phyloP scores from a whole-genome alignment of 495 filamentous ascomycete species.

The Chaetomidium leptoderma region DNA sequence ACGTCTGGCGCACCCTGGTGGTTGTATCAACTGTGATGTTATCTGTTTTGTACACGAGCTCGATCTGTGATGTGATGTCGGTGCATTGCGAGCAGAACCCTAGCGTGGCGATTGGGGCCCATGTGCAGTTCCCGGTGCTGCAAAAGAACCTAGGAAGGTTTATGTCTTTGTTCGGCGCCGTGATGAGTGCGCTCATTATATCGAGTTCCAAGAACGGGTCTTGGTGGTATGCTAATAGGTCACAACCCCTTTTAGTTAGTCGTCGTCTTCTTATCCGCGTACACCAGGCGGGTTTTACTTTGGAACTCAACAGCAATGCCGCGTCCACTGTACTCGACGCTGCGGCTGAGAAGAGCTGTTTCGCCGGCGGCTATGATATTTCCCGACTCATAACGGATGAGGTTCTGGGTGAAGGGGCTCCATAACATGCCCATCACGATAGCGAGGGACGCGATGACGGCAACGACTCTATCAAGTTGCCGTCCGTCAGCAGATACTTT shows the following conservation, averaged over 20 bases:
- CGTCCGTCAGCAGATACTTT: not conserved
- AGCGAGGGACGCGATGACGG: not conserved
- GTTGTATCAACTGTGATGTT: not conserved
- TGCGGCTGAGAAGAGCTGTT: not conserved
- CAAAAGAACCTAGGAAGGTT: not conserved
- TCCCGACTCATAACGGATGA: slow-evolving; percentile 1
- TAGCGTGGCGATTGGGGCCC: not conserved
- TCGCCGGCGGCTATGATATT: not conserved
- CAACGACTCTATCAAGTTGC: not conserved
- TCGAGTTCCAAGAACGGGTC: slow-evolving; percentile 1
- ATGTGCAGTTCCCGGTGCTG: not conserved
- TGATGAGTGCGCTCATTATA: not conserved
- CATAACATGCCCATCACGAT: not conserved
- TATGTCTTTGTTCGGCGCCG: not conserved
- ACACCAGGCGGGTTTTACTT: not conserved
- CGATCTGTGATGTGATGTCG: not conserved
- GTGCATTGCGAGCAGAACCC: not conserved
- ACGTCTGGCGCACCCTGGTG: not conserved
- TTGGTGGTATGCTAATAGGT: not conserved
- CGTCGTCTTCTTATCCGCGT: not conserved
- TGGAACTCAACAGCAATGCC: not conserved
- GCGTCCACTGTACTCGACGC: not conserved
- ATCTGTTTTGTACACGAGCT: not conserved
- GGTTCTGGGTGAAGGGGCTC: not conserved
- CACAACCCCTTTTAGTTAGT: not conserved